Base-by-base conservation (phyloP, 208 protist genomes). In the Crithidia mellificae region DNA sequence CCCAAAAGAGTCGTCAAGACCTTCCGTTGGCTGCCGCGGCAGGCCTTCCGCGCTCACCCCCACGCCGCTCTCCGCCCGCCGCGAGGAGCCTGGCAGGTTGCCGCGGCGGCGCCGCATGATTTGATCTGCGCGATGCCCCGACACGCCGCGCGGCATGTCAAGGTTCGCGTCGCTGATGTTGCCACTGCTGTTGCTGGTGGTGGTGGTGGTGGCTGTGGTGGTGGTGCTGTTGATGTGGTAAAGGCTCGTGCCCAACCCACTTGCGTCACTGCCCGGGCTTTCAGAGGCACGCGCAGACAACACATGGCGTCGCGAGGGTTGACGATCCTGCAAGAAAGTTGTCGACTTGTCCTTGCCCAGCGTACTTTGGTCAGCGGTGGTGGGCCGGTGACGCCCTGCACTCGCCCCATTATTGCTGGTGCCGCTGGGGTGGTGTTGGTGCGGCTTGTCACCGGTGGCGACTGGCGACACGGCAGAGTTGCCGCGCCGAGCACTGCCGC, bases 261-360 rank as follows among this genome's bases (percentile, higher is more conserved):
- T 55, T n/a, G 17, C 22, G 22, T 54, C 59, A 15, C 59, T 65
- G 32, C 32, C 34, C 1, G 59, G 59, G 15, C 59, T 65, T 22
- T 55, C 46, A 44, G 46, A 30, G 14, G 46, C 2, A 7, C 59
- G 27, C n/a, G 2, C 2, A 14, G 22, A 22, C 2, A 2, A 5
- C 22, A 24, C 32, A 1, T 20, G 22, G 0, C 22, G 46, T 0
- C 15, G 46, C 22, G 59, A 54, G 14, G 7, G 30, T 20, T 27
- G 46, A n/a, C 53, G 34, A 7, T 43, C 53, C 2, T n/a, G 34
- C 53, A 6, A 2, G 7, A 6, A 24, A n/a, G n/a, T n/a, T n/a
- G n/a, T n/a, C 41, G 0, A 25, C 25, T 11, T n/a, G 2, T 62
- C 34, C 43, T 19, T 25, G 17, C 32, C 8, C 29, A 29, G 53